Evolutionary conservation across 805 yeast genomes (phyloP), one percentile per base, ranked within the genome.

Genomic region (Kodamaea hsintzibuensis): DNA sequence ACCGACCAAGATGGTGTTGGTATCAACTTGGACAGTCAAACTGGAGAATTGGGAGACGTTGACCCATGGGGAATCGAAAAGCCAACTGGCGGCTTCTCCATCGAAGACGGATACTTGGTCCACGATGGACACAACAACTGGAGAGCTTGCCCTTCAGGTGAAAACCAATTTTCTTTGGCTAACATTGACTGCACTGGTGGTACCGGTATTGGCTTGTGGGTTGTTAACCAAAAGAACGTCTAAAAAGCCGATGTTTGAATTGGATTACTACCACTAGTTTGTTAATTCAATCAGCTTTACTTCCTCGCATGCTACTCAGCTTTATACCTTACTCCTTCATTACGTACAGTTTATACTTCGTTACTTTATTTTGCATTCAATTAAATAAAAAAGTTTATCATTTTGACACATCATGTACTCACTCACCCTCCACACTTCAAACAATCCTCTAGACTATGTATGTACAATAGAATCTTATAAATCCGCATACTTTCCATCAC

Each of bases 11-110:
- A 62, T 51, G 67, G 67, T 17, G 55, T 59, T 44, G 69, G 67
- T 13, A 53, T 69, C 49, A 59, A 60, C 53, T 58, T 65, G 57
- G 63, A 67, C 58, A 55, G 60, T 25, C 45, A 46, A 45, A 62
- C 67, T 22, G 73, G 73, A 8, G 71, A 67, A 47, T 56, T 69
- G 49, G 71, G 73, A n/a, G 56, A 58, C n/a, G 67, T 65, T 42
- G 65, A 63, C 18, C 70, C 71, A 9, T 61, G 59, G 50, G 70
- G 70, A 42, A 55, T 64, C 30, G 57, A 61, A 51, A 64, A 62
- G 9, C 70, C 75, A 44, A 64, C 76, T 19, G 53, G 68, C n/a
- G 74, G 77, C 2, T 80, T 74, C 61, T 59, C 76, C 19, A 67
- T 80, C 58, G 17, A 60, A 4, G 61, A 67, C 42, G 77, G 74